Evolutionary conservation across 306 rosid genomes (phyloP), one percentile per base, ranked within the genome.

Genomic region (Cajanus cajan): DNA sequence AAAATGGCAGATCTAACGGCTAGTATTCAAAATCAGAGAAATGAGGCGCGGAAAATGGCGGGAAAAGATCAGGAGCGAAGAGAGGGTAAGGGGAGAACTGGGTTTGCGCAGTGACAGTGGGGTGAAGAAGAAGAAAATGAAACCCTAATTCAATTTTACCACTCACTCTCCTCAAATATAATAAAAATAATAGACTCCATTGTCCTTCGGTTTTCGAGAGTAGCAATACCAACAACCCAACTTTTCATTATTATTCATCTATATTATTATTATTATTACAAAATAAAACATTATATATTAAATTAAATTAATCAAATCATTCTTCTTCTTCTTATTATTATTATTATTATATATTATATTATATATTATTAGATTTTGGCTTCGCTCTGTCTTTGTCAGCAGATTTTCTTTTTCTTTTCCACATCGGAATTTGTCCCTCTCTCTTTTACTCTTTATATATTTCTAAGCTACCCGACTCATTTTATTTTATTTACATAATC

Each of bases 111-210:
- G 68, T 66, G 86, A 66, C 63, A 48, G 64, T 76, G 87, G 2
- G 51, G 57, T 67, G 86, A 75, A 75, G 80, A 74, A 59, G 70
- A 81, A 70, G 77, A 81, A 83, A 61, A 80, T 19, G 89, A 89
- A 94, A 89, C 98, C 98, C 97, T 92, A 92, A 89, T 78, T 84
- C 87, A 84, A 79, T 87, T 79, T 68, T 77, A 59, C 39, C 25
- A 61, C 36, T 34, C n/a, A n/a, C n/a, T n/a, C n/a, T n/a, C n/a
- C n/a, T n/a, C 50, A 18, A 64, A 62, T 36, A 47, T 8, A 51
- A 78, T 28, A 36, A 33, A 59, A 11, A 7, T 61, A 39, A 74
- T 75, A 59, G 76, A 74, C 28, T 77, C 63, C 77, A 69, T 86
- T 81, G 83, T 77, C 71, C 43, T 83, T 82, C 78, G 78, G 83